Conservation (phyloP, 495 filamentous ascomycete species). For the Ramalina intermedia region DNA sequence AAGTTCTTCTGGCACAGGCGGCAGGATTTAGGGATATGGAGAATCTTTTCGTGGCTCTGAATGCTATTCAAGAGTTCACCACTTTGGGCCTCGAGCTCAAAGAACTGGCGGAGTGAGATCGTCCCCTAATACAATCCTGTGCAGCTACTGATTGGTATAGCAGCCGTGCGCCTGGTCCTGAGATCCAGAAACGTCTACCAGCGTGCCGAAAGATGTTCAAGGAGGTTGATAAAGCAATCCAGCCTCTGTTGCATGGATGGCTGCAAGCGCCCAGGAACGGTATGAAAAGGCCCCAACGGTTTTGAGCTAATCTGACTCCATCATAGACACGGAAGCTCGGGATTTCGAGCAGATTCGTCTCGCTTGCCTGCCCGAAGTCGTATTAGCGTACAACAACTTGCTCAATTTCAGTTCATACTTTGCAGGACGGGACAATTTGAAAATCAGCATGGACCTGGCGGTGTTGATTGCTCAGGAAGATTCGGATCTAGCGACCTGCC, state of each 20-base stretch:
- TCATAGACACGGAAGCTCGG: conserved; percentile 26
- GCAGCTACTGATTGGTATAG: not conserved
- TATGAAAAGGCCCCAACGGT: conserved; percentile 17
- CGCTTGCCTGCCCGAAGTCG: conserved; percentile 64
- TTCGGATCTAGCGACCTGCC: conserved; percentile 48
- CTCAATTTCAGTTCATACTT: conserved; percentile 53
- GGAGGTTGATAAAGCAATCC: conserved; percentile 20
- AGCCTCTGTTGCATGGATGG: conserved; percentile 28
- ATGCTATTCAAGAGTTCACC: conserved; percentile 48
- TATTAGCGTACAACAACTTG: conserved; percentile 65
- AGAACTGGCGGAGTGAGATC: conserved; percentile 21
- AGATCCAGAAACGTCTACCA: conserved; percentile 22
- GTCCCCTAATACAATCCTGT: too few relatives aligned
- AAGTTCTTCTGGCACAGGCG: conserved; percentile 34
- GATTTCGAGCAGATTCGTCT: conserved; percentile 43
- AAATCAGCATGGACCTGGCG: conserved; percentile 67
- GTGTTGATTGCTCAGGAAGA: conserved; percentile 48
- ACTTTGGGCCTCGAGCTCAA: conserved; percentile 29
- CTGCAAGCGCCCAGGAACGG: conserved; percentile 22
- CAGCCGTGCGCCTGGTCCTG: conserved; percentile 4
- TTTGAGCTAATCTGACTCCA: conserved; percentile 1
- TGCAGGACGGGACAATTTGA: conserved; percentile 46
- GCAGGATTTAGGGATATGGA: conserved; percentile 62
- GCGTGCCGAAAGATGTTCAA: conserved; percentile 23
- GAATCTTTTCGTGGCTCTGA: conserved; percentile 48